Conservation (phyloP, 129 eudicot genomes). For the Lactuca saligna region DNA sequence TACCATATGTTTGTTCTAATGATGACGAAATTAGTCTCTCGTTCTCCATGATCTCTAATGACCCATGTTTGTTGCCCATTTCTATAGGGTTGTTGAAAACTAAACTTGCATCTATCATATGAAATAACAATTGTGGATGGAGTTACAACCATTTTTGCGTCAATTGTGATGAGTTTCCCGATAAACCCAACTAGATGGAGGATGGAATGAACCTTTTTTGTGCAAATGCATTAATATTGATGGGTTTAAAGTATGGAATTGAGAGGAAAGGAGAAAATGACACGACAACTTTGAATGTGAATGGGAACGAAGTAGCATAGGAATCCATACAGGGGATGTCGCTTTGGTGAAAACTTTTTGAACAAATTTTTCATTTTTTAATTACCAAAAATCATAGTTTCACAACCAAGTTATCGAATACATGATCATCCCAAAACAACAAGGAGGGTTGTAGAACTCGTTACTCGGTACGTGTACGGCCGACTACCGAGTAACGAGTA, state of each 20-base stretch:
- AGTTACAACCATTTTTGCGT: neutral
- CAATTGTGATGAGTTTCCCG: neutral
- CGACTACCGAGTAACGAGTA: too few species aligned
- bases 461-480: too few species aligned
- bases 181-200: neutral
- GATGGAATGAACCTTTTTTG: neutral
- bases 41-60: conserved; percentile 16
- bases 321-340: too few species aligned
- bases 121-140: neutral
- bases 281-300: conserved; percentile 3
- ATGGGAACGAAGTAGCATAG: too few species aligned
- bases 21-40: conserved; percentile 31
- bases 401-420: too few species aligned
- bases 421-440: too few species aligned
- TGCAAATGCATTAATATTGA: neutral
- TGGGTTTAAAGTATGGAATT: conserved; percentile 6
- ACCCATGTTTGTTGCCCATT: conserved; percentile 30
- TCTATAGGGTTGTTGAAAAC: neutral
- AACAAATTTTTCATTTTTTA: too few species aligned
- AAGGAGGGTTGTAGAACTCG: too few species aligned
- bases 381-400: too few species aligned
- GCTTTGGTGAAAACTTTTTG: too few species aligned
- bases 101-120: neutral
- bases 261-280: conserved; percentile 2
- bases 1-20: conserved; percentile 5